Evolutionary conservation across 2,329 filamentous ascomycete genomes (phyloP).

Genomic region (Graphilbum fragrans): DNA sequence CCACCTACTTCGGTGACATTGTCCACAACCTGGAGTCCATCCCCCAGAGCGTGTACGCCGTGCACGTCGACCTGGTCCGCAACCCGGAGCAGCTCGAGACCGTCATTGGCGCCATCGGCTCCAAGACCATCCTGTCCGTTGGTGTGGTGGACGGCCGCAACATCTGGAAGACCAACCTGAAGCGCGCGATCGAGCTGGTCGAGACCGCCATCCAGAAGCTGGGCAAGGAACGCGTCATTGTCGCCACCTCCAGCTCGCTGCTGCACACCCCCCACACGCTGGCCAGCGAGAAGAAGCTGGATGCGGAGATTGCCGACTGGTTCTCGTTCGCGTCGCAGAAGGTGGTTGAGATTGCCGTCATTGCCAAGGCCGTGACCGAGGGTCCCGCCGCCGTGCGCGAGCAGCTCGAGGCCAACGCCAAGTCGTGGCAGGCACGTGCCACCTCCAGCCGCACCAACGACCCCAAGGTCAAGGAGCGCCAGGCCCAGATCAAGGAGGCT

Average conservation of each 20-base stretch:
- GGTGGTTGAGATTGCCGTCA: conserved; percentile 76
- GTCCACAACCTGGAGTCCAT: conserved; percentile 96
- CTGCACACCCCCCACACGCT: conserved; percentile 98
- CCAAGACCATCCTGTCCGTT: conserved; percentile 81
- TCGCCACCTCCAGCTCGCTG: conserved; percentile 92
- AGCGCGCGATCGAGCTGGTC: conserved; percentile 81
- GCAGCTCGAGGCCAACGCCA: conserved; percentile 92
- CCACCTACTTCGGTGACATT: conserved; percentile 98
- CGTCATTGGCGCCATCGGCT: conserved; percentile 69
- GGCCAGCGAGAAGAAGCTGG: conserved; percentile 96
- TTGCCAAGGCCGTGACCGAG: conserved; percentile 93
- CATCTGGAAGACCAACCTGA: conserved; percentile 99
- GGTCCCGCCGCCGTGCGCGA: conserved; percentile 76
- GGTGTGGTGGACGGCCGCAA: conserved; percentile 98
- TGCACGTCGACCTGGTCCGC: conserved; percentile 94
- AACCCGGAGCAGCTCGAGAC: conserved; percentile 94
- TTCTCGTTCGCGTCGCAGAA: conserved; percentile 98
- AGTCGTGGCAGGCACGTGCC: conserved; percentile 81
- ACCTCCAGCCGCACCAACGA: conserved; percentile 94
- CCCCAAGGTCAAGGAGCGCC: conserved; percentile 92
- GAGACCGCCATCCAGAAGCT: conserved; percentile 88
- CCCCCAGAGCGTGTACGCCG: conserved; percentile 64
- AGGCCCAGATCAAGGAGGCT: conserved; percentile 70
- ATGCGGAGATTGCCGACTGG: conserved; percentile 88
- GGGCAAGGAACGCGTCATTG: conserved; percentile 93